phyloP scores from a whole-genome alignment of 148 eudicot genomes.

The Hydrangea macrophylla region DNA sequence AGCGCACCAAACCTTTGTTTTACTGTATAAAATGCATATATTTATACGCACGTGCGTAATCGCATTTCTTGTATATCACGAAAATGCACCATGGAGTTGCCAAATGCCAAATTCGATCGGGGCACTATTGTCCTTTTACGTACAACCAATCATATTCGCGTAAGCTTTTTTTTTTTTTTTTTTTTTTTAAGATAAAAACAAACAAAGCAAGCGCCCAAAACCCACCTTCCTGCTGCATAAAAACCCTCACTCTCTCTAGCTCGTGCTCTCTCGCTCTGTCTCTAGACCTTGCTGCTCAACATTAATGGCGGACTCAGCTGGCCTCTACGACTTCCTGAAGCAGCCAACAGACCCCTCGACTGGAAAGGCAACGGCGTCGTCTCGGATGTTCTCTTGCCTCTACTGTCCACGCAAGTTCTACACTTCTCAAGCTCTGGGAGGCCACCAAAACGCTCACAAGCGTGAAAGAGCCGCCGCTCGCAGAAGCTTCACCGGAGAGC shows the following conservation, averaged over 20 bases:
- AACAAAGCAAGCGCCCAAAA: conserved; percentile 4
- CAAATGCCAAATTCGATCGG: no score
- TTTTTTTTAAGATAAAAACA: conserved; percentile 13
- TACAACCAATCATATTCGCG: neutral
- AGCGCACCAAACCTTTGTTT: no score
- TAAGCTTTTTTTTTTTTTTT: no score
- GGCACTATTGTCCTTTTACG: neutral
- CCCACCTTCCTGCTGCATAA: neutral
- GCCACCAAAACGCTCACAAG: conserved; percentile 57
- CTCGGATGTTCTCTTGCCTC: conserved; percentile 35
- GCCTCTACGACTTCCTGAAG: conserved; percentile 28
- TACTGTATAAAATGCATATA: no score
- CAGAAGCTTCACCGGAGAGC: conserved; percentile 3
- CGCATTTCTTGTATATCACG: no score
- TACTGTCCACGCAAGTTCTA: conserved; percentile 44
- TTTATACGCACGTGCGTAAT: no score
- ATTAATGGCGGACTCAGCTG: conserved; percentile 21
- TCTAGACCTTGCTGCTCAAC: neutral
- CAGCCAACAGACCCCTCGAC: neutral
- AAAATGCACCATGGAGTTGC: no score
- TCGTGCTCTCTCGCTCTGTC: conserved; percentile 20
- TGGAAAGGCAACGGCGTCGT: neutral
- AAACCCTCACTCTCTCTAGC: conserved; percentile 1
- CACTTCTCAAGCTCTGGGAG: conserved; percentile 55
- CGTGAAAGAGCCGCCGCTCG: conserved; percentile 48